These are phyloP conservation scores for Eurotiales sp. DNA, from an alignment of 2,329 filamentous ascomycete genomes.

Conservation along the genomic window DNA sequence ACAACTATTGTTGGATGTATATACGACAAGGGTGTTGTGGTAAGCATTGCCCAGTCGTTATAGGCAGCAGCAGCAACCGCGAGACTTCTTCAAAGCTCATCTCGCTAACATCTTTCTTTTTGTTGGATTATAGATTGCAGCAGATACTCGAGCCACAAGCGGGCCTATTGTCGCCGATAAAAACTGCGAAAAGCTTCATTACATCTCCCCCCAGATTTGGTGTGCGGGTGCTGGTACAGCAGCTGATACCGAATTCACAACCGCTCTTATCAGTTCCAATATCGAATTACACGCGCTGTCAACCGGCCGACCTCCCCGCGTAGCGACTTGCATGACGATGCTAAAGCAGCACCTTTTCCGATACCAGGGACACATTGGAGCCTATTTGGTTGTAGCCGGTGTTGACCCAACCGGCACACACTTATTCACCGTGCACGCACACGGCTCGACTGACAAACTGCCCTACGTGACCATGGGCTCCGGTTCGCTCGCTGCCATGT, in stretches of 20 bases:
- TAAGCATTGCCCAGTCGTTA: slow-evolving; percentile 36
- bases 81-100: background rate
- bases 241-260: slow-evolving; percentile 98
- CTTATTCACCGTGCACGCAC: slow-evolving; percentile 96
- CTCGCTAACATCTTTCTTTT: slow-evolving; percentile 15
- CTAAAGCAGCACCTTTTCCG: slow-evolving; percentile 99
- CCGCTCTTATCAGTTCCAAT: slow-evolving; percentile 95
- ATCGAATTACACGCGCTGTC: slow-evolving; percentile 96
- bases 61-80: background rate
- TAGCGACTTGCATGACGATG: slow-evolving; percentile 99
- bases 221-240: slow-evolving; percentile 97
- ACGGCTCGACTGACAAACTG: slow-evolving; percentile 97
- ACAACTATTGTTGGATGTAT: slow-evolving; percentile 98
- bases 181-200: slow-evolving; percentile 99
- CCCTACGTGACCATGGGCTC: slow-evolving; percentile 99
- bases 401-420: slow-evolving; percentile 93
- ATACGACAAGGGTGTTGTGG: slow-evolving; percentile 93
- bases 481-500: slow-evolving; percentile 94
- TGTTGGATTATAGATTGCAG: slow-evolving; percentile 73
- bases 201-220: slow-evolving; percentile 98
- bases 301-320: slow-evolving; percentile 91
- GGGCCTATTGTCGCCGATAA: slow-evolving; percentile 99
- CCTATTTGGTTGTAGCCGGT: slow-evolving; percentile 94
- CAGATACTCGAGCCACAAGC: slow-evolving; percentile 94
- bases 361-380: slow-evolving; percentile 95